Base-by-base conservation (phyloP, 2,329 filamentous ascomycete species). In the Fusarium abutilonis region DNA sequence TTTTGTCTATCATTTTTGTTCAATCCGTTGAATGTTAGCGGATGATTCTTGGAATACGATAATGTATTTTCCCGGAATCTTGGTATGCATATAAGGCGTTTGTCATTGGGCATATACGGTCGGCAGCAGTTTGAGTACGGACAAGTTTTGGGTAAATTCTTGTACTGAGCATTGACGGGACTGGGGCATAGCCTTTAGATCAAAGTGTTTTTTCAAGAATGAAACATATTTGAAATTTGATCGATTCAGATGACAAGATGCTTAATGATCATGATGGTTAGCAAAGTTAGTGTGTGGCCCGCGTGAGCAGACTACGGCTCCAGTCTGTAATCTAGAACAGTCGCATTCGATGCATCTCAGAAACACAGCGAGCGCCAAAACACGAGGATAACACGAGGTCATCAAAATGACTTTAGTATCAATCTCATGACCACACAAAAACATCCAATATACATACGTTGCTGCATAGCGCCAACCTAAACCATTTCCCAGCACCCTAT, bases 41-140 rank as follows among this genome's bases (percentile, higher is more conserved):
- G 26, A 29, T 38, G 9, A 9, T 31, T 35, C 50, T 38, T 40
- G 43, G 42, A 17, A 14, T 38, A 39, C 35, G 14, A 42, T 44
- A 13, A 44, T 40, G 32, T 32, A 48, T 52, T 56, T 67, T 50
- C 19, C 26, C 36, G 11, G 41, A 31, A 39, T 56, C 39, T 44
- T 11, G 41, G 52, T 46, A 57, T 64, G 54, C 69, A 71, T 71
- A 40, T 46, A 58, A 56, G 69, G 67, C 64, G 64, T 69, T 60
- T 64, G 44, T 57, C 36, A 41, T 58, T 62, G 19, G 62, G 53
- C 47, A 62, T 57, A 35, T 41, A 29, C 28, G 49, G 47, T 40
- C 45, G 53, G 34, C 15, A 34, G 17, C 38, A 28, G 38, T 39
- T 56, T 38, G 38, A 55, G 47, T 43, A 36, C 26, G 17, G 39